These are phyloP conservation scores for Tephrocybe rancida DNA, from an alignment of 768 basidiomycete genomes.

Conservation along the genomic window DNA sequence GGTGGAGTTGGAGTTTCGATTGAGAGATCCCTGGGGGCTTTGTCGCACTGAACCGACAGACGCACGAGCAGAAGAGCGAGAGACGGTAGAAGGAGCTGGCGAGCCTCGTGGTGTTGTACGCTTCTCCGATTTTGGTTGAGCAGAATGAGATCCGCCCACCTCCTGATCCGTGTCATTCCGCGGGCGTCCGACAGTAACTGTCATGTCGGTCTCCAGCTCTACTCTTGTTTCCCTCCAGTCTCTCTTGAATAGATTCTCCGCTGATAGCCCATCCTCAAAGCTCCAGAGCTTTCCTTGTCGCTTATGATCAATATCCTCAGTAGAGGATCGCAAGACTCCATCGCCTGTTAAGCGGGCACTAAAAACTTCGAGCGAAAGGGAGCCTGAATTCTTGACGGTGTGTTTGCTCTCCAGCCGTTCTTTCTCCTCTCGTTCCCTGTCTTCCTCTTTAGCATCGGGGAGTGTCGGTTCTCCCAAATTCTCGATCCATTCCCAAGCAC, in stretches of 20 bases:
- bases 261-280: slow-evolving; percentile 66
- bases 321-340: slow-evolving; percentile 35
- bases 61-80: slow-evolving; percentile 47
- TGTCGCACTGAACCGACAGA: slow-evolving; percentile 55
- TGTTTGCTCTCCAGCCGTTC: slow-evolving; percentile 35
- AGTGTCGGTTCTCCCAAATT: slow-evolving; percentile 62
- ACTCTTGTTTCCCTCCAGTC: slow-evolving; percentile 80
- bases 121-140: slow-evolving; percentile 20
- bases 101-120: slow-evolving; percentile 35
- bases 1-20: slow-evolving; percentile 46
- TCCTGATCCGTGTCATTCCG: slow-evolving; percentile 26
- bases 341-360: slow-evolving; percentile 69
- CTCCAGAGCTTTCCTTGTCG: slow-evolving; percentile 50
- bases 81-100: slow-evolving; percentile 43
- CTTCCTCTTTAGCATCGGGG: slow-evolving; percentile 44
- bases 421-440: slow-evolving; percentile 41
- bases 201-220: slow-evolving; percentile 35
- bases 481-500: slow-evolving; percentile 89
- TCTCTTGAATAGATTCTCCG: slow-evolving; percentile 67
- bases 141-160: slow-evolving; percentile 14
- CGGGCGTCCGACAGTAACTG: slow-evolving; percentile 18
- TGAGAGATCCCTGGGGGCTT: slow-evolving; percentile 49
- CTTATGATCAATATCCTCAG: slow-evolving; percentile 30
- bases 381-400: slow-evolving; percentile 64
- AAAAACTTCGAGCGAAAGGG: slow-evolving; percentile 74